Evolutionary conservation across 2,329 filamentous ascomycete species (phyloP), one percentile per base, ranked within the genome.

Genomic region (Phialophora chinensis): DNA sequence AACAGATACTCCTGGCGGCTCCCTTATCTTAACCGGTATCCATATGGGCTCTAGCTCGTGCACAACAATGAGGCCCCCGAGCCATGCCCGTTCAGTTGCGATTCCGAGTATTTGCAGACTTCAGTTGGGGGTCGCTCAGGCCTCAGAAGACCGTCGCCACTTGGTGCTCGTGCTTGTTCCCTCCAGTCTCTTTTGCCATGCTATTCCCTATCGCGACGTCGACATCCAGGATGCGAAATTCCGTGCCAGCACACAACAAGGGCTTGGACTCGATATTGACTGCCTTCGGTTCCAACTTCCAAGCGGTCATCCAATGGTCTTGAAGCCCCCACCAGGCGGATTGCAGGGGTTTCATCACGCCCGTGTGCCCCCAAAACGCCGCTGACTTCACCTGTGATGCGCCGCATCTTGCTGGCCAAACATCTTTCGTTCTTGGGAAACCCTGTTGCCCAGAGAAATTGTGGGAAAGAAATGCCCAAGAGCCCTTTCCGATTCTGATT

Each of bases 371-470:
- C 29, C 55, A 33, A 55, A 55, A 55, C 63, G 63, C 63, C 63
- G 44, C 63, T 65, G 63, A 65, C 60, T 49, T 35, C 35, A 61
- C 50, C 59, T 61, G 59, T 61, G 49, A 61, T 53, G 33, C 20
- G 42, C 25, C 31, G 44, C 38, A 10, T 11, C 53, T 31, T 25
- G 29, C 47, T 25, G 31, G 35, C 49, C 47, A 58, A 20, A 47
- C 33, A 38, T 14, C 20, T 25, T 52, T 50, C 49, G 58, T 31
- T 20, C 23, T 27, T 54, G 4, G 23, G 25, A n/a, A 23, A 31
- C 25, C 17, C 25, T 56, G 23, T 4, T 17, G 23, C 14, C 53
- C 53, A 35, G 27, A 52, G 49, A 27, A 52, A 52, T 52, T 52
- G 49, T 52, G 49, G 31, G 49, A 23, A 27, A 14, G 12, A 14